phyloP scores from a whole-genome alignment of 1,284 basidiomycete genomes.

The Leccinum ponderosum region DNA sequence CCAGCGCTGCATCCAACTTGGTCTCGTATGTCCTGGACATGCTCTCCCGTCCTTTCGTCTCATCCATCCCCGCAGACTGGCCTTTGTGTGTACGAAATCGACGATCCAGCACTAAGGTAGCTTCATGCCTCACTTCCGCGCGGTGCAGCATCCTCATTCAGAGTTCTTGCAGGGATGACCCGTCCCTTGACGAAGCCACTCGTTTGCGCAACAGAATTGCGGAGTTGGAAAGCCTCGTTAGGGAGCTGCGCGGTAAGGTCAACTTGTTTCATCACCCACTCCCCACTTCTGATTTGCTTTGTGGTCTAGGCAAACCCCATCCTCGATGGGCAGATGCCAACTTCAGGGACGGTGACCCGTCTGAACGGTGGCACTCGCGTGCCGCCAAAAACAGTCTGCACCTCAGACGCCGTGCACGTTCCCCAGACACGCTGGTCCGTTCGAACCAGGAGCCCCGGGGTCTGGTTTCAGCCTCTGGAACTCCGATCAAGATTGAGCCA shows the following conservation, averaged over 20 bases:
- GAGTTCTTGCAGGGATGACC: slow-evolving; percentile 67
- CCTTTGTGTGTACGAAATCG: slow-evolving; percentile 90
- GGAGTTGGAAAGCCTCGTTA: slow-evolving; percentile 85
- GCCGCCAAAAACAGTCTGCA: slow-evolving; percentile 61
- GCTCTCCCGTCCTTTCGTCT: slow-evolving; percentile 8
- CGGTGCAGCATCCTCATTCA: slow-evolving; percentile 7
- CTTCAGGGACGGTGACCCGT: slow-evolving; percentile 75
- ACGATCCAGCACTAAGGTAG: slow-evolving; percentile 80
- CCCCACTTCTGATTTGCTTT: slow-evolving; percentile 15
- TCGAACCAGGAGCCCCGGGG: slow-evolving; percentile 35
- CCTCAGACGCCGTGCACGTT: slow-evolving; percentile 40
- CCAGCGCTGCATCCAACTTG: slow-evolving; percentile 81
- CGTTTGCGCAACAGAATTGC: slow-evolving; percentile 83
- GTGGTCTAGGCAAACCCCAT: slow-evolving; percentile 69
- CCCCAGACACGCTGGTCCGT: slow-evolving; percentile 40
- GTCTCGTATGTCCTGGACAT: slow-evolving; percentile 51
- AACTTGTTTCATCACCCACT: slow-evolving; percentile 9
- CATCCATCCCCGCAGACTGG: slow-evolving; percentile 59
- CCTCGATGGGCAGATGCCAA: slow-evolving; percentile 78
- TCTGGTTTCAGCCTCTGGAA: slow-evolving; percentile 44
- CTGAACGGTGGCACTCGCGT: slow-evolving; percentile 82
- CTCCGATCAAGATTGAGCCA: slow-evolving; percentile 62
- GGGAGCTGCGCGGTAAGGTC: slow-evolving; percentile 70
- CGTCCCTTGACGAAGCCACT: slow-evolving; percentile 79
- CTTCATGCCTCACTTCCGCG: slow-evolving; percentile 20